Conservation (phyloP, 2,329 filamentous ascomycete species). For the Xylariaceae sp. region DNA sequence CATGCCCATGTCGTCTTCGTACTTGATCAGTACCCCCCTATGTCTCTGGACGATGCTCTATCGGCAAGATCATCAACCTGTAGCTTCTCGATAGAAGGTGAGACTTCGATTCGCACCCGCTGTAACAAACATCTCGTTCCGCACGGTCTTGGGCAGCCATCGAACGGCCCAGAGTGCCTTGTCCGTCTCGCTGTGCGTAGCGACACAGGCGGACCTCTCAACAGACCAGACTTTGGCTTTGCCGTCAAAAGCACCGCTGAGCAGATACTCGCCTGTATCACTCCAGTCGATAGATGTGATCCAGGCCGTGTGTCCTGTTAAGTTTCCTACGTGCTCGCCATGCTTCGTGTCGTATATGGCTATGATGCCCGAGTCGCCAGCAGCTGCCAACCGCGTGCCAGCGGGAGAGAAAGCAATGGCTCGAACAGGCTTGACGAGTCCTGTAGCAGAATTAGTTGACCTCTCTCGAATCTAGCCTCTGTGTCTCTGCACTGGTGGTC, state of each 20-base stretch:
- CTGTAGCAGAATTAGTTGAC: slow-evolving; percentile 39
- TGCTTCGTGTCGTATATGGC: slow-evolving; percentile 89
- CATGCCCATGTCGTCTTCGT: no score
- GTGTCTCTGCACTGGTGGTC: slow-evolving; percentile 19
- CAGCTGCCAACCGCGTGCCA: slow-evolving; percentile 80
- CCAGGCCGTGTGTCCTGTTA: slow-evolving; percentile 73
- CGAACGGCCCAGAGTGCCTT: slow-evolving; percentile 79
- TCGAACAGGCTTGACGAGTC: slow-evolving; percentile 82
- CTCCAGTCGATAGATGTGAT: slow-evolving; percentile 92
- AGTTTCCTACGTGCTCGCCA: slow-evolving; percentile 86
- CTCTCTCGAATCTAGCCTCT: slow-evolving; percentile 7
- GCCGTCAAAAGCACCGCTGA: slow-evolving; percentile 86
- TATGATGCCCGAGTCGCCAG: slow-evolving; percentile 84
- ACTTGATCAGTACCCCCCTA: no score
- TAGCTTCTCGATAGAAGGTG: slow-evolving; percentile 82
- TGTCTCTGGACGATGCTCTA: no score
- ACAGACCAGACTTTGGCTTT: slow-evolving; percentile 97
- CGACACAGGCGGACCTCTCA: slow-evolving; percentile 78
- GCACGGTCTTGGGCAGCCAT: slow-evolving; percentile 74
- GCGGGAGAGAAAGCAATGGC: slow-evolving; percentile 84
- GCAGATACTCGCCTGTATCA: slow-evolving; percentile 83
- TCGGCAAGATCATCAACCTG: slow-evolving; percentile 36
- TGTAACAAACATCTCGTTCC: slow-evolving; percentile 71
- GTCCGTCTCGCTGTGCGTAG: slow-evolving; percentile 89
- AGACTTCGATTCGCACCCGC: slow-evolving; percentile 74